Base-by-base conservation (phyloP, 192 early-diverging fungal species). In the Glomus cerebriforme region DNA sequence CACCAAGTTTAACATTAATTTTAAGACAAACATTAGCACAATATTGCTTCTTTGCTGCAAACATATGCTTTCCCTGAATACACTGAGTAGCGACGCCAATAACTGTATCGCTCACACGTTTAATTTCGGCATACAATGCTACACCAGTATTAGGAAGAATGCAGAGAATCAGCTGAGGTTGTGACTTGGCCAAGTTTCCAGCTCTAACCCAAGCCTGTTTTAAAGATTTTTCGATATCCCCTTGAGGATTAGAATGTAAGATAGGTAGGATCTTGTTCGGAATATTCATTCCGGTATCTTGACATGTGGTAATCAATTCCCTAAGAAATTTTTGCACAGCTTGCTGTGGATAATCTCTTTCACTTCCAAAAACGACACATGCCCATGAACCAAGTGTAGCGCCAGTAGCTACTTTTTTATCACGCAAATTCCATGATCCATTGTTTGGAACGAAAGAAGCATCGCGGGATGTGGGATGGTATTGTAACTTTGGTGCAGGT, bases 1-100 rank as follows among this genome's bases (percentile, higher is more conserved):
- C 49, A 22, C 17, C 58, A 54, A 54, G 89, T 86, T 98, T 97
- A 35, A 92, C 88, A 83, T 98, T 98, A 73, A 97, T 90, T 87
- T 98, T 98, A 34, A 98, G 85, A 75, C 92, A 94, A 17, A 98
- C 92, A 72, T 97, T 98, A 10, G 96, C 96, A 76, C 93, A 96
- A 87, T 98, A 98, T 86, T 97, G 96, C 37, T 90, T 81, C 81
- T 92, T 96, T 24, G 93, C 86, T 24, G 85, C 79, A 81, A 87
- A 87, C 79, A 54, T 0, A n/a, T 54, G 17, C 80, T 90, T 94
- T 19, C 88, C 84, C 76, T 95, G 95, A 75, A 97, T 90, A 82
- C 96, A 98, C 86, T 54, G 49, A 19, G 49, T 54, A 54, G 6
- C 19, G 7, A 54, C 49, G 2, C 17, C 49, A 4, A 54, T 22